These are phyloP conservation scores for Ochromonas danica DNA, from an alignment of 108 stramenopile species.

Conservation along the genomic window DNA sequence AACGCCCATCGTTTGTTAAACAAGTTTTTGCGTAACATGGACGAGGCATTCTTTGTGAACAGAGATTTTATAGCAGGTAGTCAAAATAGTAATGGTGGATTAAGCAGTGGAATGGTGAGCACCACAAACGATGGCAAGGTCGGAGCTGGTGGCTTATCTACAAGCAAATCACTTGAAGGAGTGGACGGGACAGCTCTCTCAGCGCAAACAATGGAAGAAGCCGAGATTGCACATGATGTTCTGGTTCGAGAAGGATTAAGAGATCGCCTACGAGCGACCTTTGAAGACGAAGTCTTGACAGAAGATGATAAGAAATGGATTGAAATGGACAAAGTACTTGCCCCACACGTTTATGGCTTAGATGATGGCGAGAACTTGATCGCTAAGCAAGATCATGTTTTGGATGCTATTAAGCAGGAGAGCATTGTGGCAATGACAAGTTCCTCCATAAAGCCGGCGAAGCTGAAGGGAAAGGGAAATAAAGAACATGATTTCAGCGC, in stretches of 20 bases:
- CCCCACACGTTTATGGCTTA: constrained; percentile 21
- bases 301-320: constrained; percentile 21
- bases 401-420: too few species aligned
- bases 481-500: too few species aligned
- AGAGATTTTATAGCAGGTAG: not conserved
- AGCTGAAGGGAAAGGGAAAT: too few species aligned
- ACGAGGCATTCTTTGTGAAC: constrained; percentile 33
- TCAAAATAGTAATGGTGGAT: not conserved
- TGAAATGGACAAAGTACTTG: constrained; percentile 1
- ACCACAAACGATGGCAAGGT: not conserved
- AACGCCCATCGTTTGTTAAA: constrained; percentile 43
- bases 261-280: not conserved
- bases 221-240: constrained; percentile 22
- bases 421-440: too few species aligned
- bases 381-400: not conserved
- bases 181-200: not conserved
- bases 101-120: not conserved
- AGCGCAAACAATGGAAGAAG: not conserved
- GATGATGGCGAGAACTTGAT: not conserved
- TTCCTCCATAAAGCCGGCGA: too few species aligned
- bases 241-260: not conserved
- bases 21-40: constrained; percentile 28
- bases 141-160: not conserved
- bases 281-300: not conserved
- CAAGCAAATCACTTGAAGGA: not conserved